phyloP scores from a whole-genome alignment of 257 asterid species.

The Nicotiana paniculata region DNA sequence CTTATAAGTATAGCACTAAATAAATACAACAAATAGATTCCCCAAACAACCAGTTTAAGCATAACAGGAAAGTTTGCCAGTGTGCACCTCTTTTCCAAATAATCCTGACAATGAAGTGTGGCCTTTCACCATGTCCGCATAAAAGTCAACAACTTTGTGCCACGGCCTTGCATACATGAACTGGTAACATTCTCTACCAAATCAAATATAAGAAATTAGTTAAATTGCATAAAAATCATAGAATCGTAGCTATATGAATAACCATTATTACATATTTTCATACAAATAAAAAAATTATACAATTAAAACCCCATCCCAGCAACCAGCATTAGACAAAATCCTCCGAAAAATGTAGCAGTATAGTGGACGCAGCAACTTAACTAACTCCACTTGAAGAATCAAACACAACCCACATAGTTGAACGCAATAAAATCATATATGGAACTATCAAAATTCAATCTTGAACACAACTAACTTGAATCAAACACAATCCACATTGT shows the following conservation, averaged over 20 bases:
- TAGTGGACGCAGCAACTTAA: background rate
- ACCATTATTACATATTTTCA: background rate
- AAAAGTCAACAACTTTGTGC: conserved; percentile 61
- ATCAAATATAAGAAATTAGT: background rate
- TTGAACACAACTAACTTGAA: background rate
- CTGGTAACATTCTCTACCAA: conserved; percentile 79
- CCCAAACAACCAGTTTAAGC: conserved; percentile 3
- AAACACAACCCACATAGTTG: background rate
- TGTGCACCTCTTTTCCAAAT: conserved; percentile 59
- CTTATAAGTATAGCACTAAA: background rate
- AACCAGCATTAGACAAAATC: conserved; percentile 6
- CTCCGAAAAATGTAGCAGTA: background rate
- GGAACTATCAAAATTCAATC: background rate
- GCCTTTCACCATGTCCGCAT: conserved; percentile 62
- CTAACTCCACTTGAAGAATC: background rate
- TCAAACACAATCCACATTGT: background rate
- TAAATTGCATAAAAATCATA: background rate
- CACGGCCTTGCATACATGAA: conserved; percentile 78
- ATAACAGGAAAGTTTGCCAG: background rate
- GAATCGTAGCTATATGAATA: background rate
- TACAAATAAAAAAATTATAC: background rate
- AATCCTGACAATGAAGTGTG: conserved; percentile 40
- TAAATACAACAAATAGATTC: background rate
- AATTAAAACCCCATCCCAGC: background rate
- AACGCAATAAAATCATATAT: background rate